These are phyloP conservation scores for Wickerhamiella domercqiae DNA, from an alignment of 805 yeast genomes.

Conservation along the genomic window DNA sequence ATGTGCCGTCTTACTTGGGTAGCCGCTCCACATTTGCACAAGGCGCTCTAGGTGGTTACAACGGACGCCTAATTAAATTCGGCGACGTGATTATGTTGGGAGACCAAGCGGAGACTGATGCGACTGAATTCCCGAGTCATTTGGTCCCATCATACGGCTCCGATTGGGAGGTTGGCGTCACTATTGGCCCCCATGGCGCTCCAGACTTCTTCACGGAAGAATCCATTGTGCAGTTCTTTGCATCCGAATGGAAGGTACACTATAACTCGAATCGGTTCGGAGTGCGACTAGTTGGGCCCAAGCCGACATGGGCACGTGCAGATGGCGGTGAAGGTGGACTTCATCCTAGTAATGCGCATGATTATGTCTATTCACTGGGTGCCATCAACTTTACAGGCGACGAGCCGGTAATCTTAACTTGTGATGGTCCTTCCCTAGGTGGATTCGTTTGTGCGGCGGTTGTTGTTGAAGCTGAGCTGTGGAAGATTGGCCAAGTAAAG, in stretches of 20 bases:
- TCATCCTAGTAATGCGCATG: slow-evolving; percentile 98
- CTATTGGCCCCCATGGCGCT: slow-evolving; percentile 95
- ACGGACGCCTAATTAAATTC: slow-evolving; percentile 78
- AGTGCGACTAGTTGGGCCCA: slow-evolving; percentile 85
- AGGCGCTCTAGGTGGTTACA: slow-evolving; percentile 82
- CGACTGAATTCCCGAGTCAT: slow-evolving; percentile 39
- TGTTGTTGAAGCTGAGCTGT: slow-evolving; percentile 88
- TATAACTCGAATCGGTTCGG: slow-evolving; percentile 96
- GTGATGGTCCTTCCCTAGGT: slow-evolving; percentile 96
- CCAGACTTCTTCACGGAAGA: slow-evolving; percentile 84
- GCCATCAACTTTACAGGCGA: slow-evolving; percentile 98
- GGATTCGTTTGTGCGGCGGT: slow-evolving; percentile 97
- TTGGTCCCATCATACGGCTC: slow-evolving; percentile 37
- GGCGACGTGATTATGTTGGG: slow-evolving; percentile 88
- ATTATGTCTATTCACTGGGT: slow-evolving; percentile 89
- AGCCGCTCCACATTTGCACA: slow-evolving; percentile 94
- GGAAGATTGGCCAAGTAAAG: slow-evolving; percentile 96
- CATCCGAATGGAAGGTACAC: slow-evolving; percentile 80
- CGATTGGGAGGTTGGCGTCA: slow-evolving; percentile 77
- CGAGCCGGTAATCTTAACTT: slow-evolving; percentile 90
- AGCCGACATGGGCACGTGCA: slow-evolving; percentile 88
- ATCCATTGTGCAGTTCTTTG: slow-evolving; percentile 59
- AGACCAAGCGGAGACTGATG: slow-evolving; percentile 26
- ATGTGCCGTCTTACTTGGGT: slow-evolving; percentile 85
- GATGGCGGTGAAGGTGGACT: slow-evolving; percentile 98